Evolutionary conservation across 257 asterid species (phyloP), one percentile per base, ranked within the genome.

Genomic region (Salvia rosmarinus): DNA sequence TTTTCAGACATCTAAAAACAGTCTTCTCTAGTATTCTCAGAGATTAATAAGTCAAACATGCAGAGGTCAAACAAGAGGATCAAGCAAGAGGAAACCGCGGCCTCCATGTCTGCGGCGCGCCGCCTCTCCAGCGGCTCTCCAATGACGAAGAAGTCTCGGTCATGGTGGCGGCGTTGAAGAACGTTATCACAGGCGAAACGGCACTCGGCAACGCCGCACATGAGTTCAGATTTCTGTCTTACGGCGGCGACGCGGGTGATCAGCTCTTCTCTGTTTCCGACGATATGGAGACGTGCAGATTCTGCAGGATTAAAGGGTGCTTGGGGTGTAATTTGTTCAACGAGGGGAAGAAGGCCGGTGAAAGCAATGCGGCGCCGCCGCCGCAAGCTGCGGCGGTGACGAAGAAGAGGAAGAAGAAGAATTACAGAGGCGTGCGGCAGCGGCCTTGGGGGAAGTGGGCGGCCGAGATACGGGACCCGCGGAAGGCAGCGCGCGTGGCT

Each of bases 361-460:
- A 40, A 2, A 16, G 60, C 37, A 62, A 21, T 6, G 17, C 59
- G 44, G 12, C 12, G 16, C 59, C 65, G 58, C 58, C 58, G 8
- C 4, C 58, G 75, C 47, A 30, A 43, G 62, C n/a, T n/a, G n/a
- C 2, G 2, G 32, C 1, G 19, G 44, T 13, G 5, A 83, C 67
- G 65, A 83, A 77, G 73, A 78, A 74, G 68, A n/a, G n/a, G n/a
- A 79, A 85, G 80, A 90, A 90, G 84, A 90, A 91, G 74, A 91
- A 87, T 30, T 92, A 83, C 87, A 90, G 97, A 25, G 98, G 98
- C 0, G 98, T 92, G 11, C 78, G 98, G 68, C 95, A 88, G 77
- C 61, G 98, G 79, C 98, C 97, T 4, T 92, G 98, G 98, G n/a
- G 96, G 9, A 92, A 92, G 58, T 92, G 98, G 98, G 96, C 96